These are phyloP conservation scores for Cotoneaster glaucophyllus DNA, from an alignment of 306 rosid genomes.

Conservation along the genomic window DNA sequence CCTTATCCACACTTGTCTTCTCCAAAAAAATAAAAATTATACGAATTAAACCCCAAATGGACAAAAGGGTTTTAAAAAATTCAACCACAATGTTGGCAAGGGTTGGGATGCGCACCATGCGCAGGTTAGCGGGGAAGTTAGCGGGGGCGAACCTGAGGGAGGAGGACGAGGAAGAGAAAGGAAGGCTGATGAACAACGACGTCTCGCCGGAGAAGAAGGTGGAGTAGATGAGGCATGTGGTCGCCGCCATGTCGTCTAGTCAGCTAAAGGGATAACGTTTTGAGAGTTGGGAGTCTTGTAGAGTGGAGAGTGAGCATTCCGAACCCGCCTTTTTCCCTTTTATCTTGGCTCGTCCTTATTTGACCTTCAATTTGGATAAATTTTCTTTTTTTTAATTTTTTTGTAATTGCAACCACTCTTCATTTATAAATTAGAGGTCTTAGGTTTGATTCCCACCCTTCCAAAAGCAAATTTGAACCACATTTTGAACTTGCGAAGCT, in stretches of 20 bases:
- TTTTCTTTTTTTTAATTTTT: not conserved
- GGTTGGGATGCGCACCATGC: constrained; percentile 32
- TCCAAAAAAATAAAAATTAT: no score
- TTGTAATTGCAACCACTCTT: no score
- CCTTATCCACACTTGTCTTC: constrained; percentile 10
- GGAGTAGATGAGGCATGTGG: constrained; percentile 42
- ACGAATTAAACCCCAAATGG: constrained; percentile 8
- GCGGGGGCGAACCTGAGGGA: constrained; percentile 12
- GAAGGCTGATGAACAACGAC: constrained; percentile 12
- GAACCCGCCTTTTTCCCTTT: constrained; percentile 20
- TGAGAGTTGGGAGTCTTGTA: not conserved
- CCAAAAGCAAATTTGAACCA: no score
- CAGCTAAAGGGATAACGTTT: constrained; percentile 20
- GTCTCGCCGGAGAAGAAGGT: constrained; percentile 40
- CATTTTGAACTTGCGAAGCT: no score
- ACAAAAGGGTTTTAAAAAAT: not conserved
- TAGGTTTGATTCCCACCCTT: no score
- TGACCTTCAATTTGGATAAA: no score
- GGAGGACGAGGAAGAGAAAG: not conserved
- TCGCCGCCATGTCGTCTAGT: constrained; percentile 28
- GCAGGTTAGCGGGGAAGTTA: constrained; percentile 19
- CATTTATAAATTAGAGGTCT: accelerated
- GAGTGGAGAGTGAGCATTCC: not conserved
- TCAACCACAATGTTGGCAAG: constrained; percentile 8
- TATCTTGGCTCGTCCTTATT: no score